Evolutionary conservation across 2,329 filamentous ascomycete species (phyloP), one percentile per base, ranked within the genome.

Genomic region (Epicoccum sorghinum): DNA sequence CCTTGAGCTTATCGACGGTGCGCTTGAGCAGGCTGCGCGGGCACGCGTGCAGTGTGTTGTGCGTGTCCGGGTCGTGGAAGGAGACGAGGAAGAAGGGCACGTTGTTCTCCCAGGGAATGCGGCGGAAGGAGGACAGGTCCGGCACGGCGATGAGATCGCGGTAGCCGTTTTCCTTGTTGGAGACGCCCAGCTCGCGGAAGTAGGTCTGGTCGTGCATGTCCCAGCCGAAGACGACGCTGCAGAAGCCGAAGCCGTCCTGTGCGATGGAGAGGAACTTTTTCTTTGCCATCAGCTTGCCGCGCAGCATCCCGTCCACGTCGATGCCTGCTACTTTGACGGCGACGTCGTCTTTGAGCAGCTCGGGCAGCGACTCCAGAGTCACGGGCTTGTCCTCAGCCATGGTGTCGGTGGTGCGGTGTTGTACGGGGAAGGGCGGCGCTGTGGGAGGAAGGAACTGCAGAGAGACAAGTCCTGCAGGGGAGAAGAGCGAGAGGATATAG

Each of bases 201-300:
- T 96, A 97, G 9, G 91, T 96, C 79, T 86, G 83, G 70, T 97
- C 93, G 76, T 97, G 92, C 91, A 96, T 96, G 76, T 97, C 92
- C 93, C 93, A 96, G 72, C 93, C 92, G 68, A 96, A 96, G 61
- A 96, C 86, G 63, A 96, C 91, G 18, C 90, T 95, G 80, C 93
- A 96, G 81, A 96, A 96, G 48, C 92, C 93, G 66, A 96, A 96
- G 46, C 92, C 93, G 39, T 86, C 83, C 37, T 84, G 77, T n/a
- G 88, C 88, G 47, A 96, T 84, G 27, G 89, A 91, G 33, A 96
- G 80, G 75, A 97, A 96, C 79, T 97, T 96, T 72, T 88, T 89
- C 82, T 96, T 96, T 66, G 91, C 91, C 77, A 96, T 87, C 58
- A 96, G 83, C 79, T 97, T 97, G 65, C 92, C 92, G 51, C 92